Base-by-base conservation (phyloP, 2,329 filamentous ascomycete species). In the Hypoxylon sp. region DNA sequence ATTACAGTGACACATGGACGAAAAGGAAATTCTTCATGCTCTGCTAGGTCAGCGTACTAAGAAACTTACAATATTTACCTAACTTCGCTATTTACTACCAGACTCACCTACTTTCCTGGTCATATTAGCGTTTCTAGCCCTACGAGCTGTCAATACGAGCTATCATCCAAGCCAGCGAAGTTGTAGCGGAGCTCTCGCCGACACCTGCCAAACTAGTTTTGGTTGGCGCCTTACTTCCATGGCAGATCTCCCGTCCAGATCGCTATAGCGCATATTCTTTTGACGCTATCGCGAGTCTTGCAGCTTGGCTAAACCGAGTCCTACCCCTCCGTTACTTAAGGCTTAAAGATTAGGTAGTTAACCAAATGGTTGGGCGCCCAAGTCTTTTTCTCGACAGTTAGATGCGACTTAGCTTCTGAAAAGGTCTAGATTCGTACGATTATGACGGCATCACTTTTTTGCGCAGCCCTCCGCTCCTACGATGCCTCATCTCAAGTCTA, bases 401-500 rank as follows among this genome's bases (percentile, higher is more conserved):
- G 59, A 63, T 66, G 63, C 39, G 26, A 64, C 59, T 66, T 58
- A 59, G 47, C 22, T 26, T 69, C 59, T 62, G 39, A 37, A 42
- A 42, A 46, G 53, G 22, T 54, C 54, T 42, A 52, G 33, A 53
- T 69, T 59, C 62, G 60, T 68, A 66, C 69, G 63, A 69, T 54
- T 61, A 71, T 71, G 69, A 71, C 66, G 62, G 69, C 69, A 71
- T 69, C 19, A 47, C 59, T 47, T 60, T 62, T 65, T 35, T 37
- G 35, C 46, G 42, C 48, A 55, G 31, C 50, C 53, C 54, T 22
- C 59, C 42, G 51, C n/a, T 19, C 19, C 46, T 33, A 58, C 14
- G 26, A 59, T 5, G 11, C 51, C 31, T 46, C 50, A 44, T 63
- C 58, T 59, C 59, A 57, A 63, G 60, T 29, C 50, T 31, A 33